Conservation (phyloP, 2,329 filamentous ascomycete genomes). For the Pseudocercospora fuligena region DNA sequence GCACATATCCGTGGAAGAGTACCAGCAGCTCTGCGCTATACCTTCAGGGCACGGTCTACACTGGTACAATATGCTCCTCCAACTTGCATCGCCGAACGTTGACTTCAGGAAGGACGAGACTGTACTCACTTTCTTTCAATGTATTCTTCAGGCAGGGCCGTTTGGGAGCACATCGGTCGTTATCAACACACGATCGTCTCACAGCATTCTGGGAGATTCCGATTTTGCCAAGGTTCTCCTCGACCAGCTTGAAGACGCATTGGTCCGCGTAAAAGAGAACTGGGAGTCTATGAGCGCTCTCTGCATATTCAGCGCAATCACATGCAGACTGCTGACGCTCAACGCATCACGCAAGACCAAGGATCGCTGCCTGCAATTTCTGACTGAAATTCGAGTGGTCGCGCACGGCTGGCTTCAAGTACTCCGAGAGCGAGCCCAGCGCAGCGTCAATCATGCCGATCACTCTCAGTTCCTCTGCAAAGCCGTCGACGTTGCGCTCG, state of each 20-base stretch:
- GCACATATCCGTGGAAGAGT: constrained; percentile 58
- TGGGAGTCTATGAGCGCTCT: constrained; percentile 37
- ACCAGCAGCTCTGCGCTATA: constrained; percentile 56
- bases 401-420: constrained; percentile 56
- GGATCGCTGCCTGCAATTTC: constrained; percentile 19
- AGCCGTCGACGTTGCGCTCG: constrained; percentile 60
- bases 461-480: constrained; percentile 36
- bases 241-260: constrained; percentile 16
- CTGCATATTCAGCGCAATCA: constrained; percentile 28
- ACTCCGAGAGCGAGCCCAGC: neutral
- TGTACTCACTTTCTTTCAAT: constrained; percentile 54
- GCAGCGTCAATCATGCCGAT: constrained; percentile 43
- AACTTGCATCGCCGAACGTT: constrained; percentile 59
- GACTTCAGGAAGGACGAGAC: constrained; percentile 64
- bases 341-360: constrained; percentile 4
- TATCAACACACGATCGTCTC: constrained; percentile 50
- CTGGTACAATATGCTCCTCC: constrained; percentile 56
- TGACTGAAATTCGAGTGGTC: constrained; percentile 50
- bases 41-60: constrained; percentile 53
- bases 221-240: constrained; percentile 17
- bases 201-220: constrained; percentile 57
- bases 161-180: constrained; percentile 5
- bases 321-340: constrained; percentile 32
- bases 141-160: constrained; percentile 60
- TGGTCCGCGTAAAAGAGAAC: constrained; percentile 33